Percentiles rank a stretch among this genome's conserved stretches.
Conservation (phyloP, 306 rosid genomes). For the Prunus mongolica region DNA sequence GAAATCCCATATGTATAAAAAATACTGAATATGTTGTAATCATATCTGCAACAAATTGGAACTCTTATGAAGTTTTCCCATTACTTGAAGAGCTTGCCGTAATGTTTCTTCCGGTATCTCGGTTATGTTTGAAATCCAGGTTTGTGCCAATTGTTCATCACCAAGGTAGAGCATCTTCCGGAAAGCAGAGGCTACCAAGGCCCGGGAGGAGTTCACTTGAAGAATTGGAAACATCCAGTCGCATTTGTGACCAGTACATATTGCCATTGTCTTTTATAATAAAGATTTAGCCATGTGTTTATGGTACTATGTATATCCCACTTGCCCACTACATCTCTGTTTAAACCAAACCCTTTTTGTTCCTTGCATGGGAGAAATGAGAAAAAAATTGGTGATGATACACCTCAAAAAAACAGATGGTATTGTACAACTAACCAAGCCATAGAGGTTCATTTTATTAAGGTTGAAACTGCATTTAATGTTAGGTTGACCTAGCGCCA, state of each 20-base stretch:
- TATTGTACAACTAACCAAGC: neutral
- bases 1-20: neutral
- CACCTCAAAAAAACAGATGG: neutral
- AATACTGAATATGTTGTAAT: neutral
- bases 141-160: slow-evolving; percentile 4
- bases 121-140: slow-evolving; percentile 23
- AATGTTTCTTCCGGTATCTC: neutral
- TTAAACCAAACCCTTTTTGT: neutral
- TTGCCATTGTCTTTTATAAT: slow-evolving; percentile 3
- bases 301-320: neutral
- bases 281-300: slow-evolving; percentile 7
- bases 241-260: slow-evolving; percentile 18
- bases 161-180: slow-evolving; percentile 10
- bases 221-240: slow-evolving; percentile 13
- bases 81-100: neutral
- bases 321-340: neutral
- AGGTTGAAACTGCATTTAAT: neutral
- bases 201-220: neutral
- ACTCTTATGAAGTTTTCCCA: neutral
- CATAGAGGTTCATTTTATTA: neutral
- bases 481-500: neutral
- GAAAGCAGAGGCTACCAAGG: neutral
- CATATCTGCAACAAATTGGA: neutral
- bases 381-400: neutral
- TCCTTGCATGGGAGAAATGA: neutral